Evolutionary conservation across 768 basidiomycete genomes (phyloP).

Genomic region (Sporobolomyces roseus): DNA sequence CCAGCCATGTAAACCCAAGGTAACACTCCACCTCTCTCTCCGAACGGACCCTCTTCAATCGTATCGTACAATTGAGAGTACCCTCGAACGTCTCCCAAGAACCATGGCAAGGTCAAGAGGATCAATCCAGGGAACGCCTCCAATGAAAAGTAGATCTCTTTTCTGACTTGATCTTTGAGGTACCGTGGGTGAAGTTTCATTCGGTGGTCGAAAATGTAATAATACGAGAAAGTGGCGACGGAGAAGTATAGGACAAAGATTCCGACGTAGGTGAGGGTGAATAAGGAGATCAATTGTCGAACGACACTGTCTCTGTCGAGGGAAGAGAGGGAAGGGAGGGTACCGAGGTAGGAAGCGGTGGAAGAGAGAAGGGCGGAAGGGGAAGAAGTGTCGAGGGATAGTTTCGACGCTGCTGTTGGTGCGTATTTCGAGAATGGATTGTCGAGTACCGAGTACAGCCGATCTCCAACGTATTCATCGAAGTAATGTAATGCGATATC

Average conservation of each 20-base stretch:
- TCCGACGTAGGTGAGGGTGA: conserved; percentile 68
- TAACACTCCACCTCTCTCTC: conserved; percentile 38
- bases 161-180: conserved; percentile 70
- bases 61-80: conserved; percentile 73
- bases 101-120: conserved; percentile 85
- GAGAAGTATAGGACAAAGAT: conserved; percentile 82
- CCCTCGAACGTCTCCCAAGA: conserved; percentile 84
- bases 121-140: conserved; percentile 78
- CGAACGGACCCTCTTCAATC: conserved; percentile 60
- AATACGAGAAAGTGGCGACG: conserved; percentile 79
- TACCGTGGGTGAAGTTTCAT: conserved; percentile 82
- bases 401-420: not conserved
- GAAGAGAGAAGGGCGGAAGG: not conserved
- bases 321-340: conserved; percentile 18
- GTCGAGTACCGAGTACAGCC: conserved; percentile 32
- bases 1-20: conserved; percentile 42
- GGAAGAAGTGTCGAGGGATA: conserved; percentile 23
- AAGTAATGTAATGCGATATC: conserved; percentile 39
- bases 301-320: conserved; percentile 32
- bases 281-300: conserved; percentile 71
- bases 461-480: conserved; percentile 41
- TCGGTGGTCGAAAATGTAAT: conserved; percentile 83
- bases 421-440: conserved; percentile 29
- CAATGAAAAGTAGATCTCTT: conserved; percentile 71
- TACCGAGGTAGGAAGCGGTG: conserved; percentile 18